Conservation (phyloP, 495 filamentous ascomycete genomes). For the Parathielavia hyrcaniae region DNA sequence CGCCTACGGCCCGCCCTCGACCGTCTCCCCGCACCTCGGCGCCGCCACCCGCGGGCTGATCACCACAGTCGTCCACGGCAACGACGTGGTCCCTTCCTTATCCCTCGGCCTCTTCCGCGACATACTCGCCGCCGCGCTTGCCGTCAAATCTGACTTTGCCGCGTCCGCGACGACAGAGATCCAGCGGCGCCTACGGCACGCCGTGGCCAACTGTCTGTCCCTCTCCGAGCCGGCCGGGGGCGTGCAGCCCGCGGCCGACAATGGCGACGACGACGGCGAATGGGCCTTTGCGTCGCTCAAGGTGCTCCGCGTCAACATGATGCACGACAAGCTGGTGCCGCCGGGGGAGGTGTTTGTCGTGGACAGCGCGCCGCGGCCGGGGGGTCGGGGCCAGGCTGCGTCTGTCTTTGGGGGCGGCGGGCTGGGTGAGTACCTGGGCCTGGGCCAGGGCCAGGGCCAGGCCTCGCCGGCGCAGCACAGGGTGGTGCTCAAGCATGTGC, state of each 20-base stretch:
- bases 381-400: conserved; percentile 43
- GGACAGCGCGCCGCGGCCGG: conserved; percentile 55
- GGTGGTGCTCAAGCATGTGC: conserved; percentile 59
- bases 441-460: not conserved
- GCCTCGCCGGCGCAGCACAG: conserved; percentile 52
- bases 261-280: conserved; percentile 27
- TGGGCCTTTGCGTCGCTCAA: conserved; percentile 68
- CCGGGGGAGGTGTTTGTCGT: conserved; percentile 73
- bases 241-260: no score
- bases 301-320: conserved; percentile 60
- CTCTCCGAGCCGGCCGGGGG: no score
- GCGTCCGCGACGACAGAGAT: conserved; percentile 60
- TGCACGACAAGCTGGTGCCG: conserved; percentile 62
- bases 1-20: conserved; percentile 69
- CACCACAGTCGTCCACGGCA: conserved; percentile 65
- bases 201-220: no score
- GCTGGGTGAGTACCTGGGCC: conserved; percentile 16
- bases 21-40: conserved; percentile 65
- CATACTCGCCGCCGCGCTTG: conserved; percentile 61
- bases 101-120: conserved; percentile 72
- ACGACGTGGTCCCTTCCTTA: conserved; percentile 67
- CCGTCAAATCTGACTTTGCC: conserved; percentile 64
- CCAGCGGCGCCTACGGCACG: conserved; percentile 18
- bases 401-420: conserved; percentile 27
- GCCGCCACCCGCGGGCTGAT: conserved; percentile 67